Evolutionary conservation across 2,329 filamentous ascomycete genomes (phyloP).

Genomic region (Penicillium janthinellum): DNA sequence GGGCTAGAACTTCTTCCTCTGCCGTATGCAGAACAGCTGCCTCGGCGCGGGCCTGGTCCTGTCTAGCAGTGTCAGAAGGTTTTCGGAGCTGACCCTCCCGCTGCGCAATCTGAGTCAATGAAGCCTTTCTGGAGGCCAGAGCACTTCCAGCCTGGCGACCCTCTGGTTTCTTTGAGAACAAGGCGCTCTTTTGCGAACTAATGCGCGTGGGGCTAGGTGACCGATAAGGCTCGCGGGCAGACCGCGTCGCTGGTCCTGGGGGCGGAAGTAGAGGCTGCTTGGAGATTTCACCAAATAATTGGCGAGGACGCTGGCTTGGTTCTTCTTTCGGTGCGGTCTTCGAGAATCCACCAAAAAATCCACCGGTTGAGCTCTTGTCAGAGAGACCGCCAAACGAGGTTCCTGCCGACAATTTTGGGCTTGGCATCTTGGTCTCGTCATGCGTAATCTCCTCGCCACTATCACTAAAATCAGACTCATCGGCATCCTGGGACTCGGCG

Average conservation of each 20-base stretch:
- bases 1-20: conserved; percentile 39
- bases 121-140: conserved; percentile 44
- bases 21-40: conserved; percentile 35
- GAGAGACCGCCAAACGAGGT: conserved; percentile 47
- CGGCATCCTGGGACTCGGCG: conserved; percentile 33
- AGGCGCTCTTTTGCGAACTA: conserved; percentile 28
- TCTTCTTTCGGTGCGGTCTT: conserved; percentile 30
- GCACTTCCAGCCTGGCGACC: conserved; percentile 39
- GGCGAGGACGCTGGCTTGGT: conserved; percentile 29
- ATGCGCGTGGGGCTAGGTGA: conserved; percentile 52
- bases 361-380: conserved; percentile 42
- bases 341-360: conserved; percentile 43
- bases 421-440: conserved; percentile 39
- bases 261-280: conserved; percentile 41
- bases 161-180: conserved; percentile 33
- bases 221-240: conserved; percentile 40
- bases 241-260: conserved; percentile 35
- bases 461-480: conserved; percentile 48
- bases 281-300: conserved; percentile 49
- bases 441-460: conserved; percentile 51
- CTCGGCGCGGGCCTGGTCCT: conserved; percentile 34
- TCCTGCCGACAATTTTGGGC: conserved; percentile 45
- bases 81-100: conserved; percentile 30
- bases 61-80: conserved; percentile 27
- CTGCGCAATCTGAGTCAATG: conserved; percentile 37